These are phyloP conservation scores for Fusarium pseudocircinatum DNA, from an alignment of 2,329 filamentous ascomycete genomes.

Conservation along the genomic window DNA sequence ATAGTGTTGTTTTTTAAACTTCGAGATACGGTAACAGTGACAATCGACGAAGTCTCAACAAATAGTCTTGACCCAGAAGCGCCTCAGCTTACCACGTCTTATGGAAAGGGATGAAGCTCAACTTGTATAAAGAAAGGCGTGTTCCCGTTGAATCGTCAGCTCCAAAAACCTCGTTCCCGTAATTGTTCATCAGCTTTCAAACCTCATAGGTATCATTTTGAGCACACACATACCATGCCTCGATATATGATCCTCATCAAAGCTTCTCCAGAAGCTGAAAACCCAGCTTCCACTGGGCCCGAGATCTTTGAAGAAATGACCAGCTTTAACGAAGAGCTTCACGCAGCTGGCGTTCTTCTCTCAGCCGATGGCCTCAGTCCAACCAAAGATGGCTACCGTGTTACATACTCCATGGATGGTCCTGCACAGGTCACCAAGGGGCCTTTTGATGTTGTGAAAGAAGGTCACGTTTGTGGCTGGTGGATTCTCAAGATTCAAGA, in stretches of 20 bases:
- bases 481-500: conserved; percentile 46
- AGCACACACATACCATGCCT: conserved; percentile 36
- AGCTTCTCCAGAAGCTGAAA: conserved; percentile 39
- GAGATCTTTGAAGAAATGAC: conserved; percentile 42
- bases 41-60: not conserved
- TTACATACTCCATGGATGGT: conserved; percentile 37
- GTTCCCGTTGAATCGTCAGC: accelerated
- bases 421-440: conserved; percentile 38
- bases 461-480: conserved; percentile 44
- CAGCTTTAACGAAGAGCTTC: conserved; percentile 43
- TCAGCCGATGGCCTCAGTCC: conserved; percentile 41
- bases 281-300: conserved; percentile 1
- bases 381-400: conserved; percentile 41
- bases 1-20: not conserved
- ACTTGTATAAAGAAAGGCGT: not conserved
- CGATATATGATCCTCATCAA: conserved; percentile 46
- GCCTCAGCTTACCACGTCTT: not conserved
- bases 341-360: conserved; percentile 42
- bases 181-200: not conserved
- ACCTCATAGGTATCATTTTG: not conserved
- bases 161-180: not conserved
- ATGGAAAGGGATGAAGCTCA: not conserved
- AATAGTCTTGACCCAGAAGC: not conserved
- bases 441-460: conserved; percentile 43
- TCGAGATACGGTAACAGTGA: not conserved